phyloP scores from a whole-genome alignment of 2,329 filamentous ascomycete species.

The Cladophialophora yegresii region DNA sequence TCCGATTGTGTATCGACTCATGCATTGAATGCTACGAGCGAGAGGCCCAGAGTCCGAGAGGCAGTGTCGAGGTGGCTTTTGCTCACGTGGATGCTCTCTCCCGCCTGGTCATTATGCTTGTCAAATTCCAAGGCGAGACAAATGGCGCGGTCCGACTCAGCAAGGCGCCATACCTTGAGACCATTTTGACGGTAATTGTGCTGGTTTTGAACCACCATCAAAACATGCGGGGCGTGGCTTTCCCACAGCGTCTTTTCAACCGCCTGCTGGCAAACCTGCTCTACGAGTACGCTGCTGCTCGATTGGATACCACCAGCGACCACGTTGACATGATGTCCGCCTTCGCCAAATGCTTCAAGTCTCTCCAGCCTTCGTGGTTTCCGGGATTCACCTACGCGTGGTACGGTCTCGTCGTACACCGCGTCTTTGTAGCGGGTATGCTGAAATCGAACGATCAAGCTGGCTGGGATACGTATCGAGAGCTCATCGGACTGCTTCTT shows the following conservation, averaged over 20 bases:
- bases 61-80: conserved; percentile 62
- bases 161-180: conserved; percentile 73
- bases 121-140: conserved; percentile 68
- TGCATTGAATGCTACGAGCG: conserved; percentile 78
- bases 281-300: conserved; percentile 67
- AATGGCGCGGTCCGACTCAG: conserved; percentile 60
- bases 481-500: conserved; percentile 71
- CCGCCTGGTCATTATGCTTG: conserved; percentile 74
- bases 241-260: conserved; percentile 89
- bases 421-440: conserved; percentile 78
- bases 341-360: conserved; percentile 70
- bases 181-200: conserved; percentile 73
- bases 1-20: conserved; percentile 77
- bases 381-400: conserved; percentile 84
- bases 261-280: conserved; percentile 82
- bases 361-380: conserved; percentile 73
- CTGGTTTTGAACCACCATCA: conserved; percentile 85
- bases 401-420: conserved; percentile 79
- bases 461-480: conserved; percentile 76
- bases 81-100: conserved; percentile 77
- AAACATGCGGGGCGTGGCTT: conserved; percentile 73
- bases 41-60: conserved; percentile 61
- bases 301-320: conserved; percentile 59
- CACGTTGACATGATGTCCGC: conserved; percentile 71
- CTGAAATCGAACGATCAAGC: conserved; percentile 66